Evolutionary conservation across 495 filamentous ascomycete species (phyloP), one percentile per base, ranked within the genome.

Genomic region (Xylaria acuta): DNA sequence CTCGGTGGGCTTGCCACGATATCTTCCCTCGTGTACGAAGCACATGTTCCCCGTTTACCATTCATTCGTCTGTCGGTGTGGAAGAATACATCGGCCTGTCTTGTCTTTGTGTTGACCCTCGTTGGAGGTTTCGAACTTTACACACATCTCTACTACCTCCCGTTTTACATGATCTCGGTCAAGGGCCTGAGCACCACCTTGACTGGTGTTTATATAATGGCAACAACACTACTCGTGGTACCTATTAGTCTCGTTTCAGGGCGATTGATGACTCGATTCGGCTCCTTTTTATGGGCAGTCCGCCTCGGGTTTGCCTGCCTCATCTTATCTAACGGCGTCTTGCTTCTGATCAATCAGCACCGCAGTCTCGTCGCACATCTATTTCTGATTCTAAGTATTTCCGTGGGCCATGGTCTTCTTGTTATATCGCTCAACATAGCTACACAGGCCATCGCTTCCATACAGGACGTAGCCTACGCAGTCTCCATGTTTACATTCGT

Each of bases 141-240:
- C 47, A 32, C 65, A 12, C 53, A 56, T 27, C 76, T 94, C 0
- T 92, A 92, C 74, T 92, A 90, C 66, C 75, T 91, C 43, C 85
- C 90, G 0, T 79, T 94, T 2, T 94, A 92, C 80, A 90, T 89
- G 67, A 83, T 89, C 73, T 87, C 87, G 12, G 86, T 91, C 43
- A 89, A 91, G 75, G 85, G 82, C 40, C 82, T 87, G 69, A 80
- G 82, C 1, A 81, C 88, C 0, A 87, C 89, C 49, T 75, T 90
- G 18, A 80, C 89, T 1, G 91, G 91, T 9, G 75, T 90, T 9
- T 80, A 83, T 8, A 73, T 90, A 14, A 80, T 91, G 66, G 83
- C 87, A 0, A 75, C 78, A 36, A 86, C 82, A 22, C 83, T 86
- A 30, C 84, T 83, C 32, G 77, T 87, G 6, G 80, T 84, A 0